phyloP scores from a whole-genome alignment of 257 asterid genomes.

The Thymus quinquecostatus region DNA sequence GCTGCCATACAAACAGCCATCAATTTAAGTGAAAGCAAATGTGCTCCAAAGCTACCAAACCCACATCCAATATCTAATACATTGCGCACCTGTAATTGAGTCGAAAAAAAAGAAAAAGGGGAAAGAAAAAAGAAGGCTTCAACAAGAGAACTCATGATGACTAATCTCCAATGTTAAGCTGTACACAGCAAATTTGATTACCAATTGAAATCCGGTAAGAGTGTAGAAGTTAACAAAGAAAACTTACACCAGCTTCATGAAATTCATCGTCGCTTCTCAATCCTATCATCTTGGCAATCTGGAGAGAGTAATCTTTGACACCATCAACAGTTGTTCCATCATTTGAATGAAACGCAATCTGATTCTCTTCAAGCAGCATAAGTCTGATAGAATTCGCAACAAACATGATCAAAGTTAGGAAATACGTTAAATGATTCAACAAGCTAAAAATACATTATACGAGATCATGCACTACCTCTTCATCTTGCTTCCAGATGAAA shows the following conservation, averaged over 20 bases:
- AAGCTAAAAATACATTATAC: neutral
- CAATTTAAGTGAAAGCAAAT: constrained; percentile 80
- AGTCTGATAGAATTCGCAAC: constrained; percentile 57
- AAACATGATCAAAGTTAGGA: neutral
- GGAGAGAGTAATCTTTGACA: constrained; percentile 86
- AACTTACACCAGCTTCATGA: constrained; percentile 82
- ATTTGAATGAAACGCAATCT: constrained; percentile 88
- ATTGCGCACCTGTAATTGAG: constrained; percentile 70
- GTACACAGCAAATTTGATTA: neutral
- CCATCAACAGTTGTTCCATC: constrained; percentile 76
- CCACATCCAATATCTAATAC: constrained; percentile 97
- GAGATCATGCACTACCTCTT: constrained; percentile 60
- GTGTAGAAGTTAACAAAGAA: neutral
- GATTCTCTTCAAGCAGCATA: constrained; percentile 97
- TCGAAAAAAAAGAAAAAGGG: neutral
- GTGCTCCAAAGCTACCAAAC: constrained; percentile 96
- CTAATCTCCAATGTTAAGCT: neutral
- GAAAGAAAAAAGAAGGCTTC: too few relatives aligned
- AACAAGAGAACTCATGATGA: neutral
- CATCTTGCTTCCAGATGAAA: constrained; percentile 96
- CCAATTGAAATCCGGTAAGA: neutral
- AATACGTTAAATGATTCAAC: neutral
- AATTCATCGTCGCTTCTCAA: constrained; percentile 81
- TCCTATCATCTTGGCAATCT: constrained; percentile 92
- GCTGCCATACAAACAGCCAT: constrained; percentile 95